phyloP scores from a whole-genome alignment of 352 stramenopile genomes.

The Phytopythium ostracodes region DNA sequence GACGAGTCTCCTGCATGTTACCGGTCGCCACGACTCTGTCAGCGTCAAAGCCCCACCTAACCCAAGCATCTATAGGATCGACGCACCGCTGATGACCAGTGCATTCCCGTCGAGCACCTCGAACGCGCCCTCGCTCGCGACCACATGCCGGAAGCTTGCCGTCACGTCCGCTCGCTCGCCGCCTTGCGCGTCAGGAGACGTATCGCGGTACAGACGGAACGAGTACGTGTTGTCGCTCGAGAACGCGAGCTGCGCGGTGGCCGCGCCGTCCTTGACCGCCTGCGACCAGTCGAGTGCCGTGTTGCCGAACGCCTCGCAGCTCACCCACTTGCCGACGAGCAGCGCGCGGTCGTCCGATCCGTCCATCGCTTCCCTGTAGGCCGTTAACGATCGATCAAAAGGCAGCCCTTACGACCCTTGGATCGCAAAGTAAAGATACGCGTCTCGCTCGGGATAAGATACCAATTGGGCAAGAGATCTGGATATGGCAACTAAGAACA shows the following conservation, averaged over 20 bases:
- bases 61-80: too few species aligned
- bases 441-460: too few species aligned
- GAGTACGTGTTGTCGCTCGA: conserved; percentile 24
- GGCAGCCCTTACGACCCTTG: background rate
- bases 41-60: background rate
- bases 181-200: conserved; percentile 7
- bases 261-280: conserved; percentile 49
- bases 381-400: background rate
- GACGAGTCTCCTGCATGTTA: conserved; percentile 33
- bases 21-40: background rate
- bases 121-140: conserved; percentile 41
- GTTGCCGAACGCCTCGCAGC: conserved; percentile 73
- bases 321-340: conserved; percentile 47
- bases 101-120: conserved; percentile 19
- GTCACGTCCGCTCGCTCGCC: conserved; percentile 31
- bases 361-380: conserved; percentile 3
- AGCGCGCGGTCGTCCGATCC: background rate
- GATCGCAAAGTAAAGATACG: background rate
- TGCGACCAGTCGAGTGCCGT: conserved; percentile 74
- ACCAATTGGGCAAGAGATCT: too few species aligned
- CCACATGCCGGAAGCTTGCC: conserved; percentile 44
- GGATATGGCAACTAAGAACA: too few species aligned
- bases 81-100: conserved; percentile 26
- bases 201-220: conserved; percentile 26
- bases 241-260: conserved; percentile 41